Percentiles rank a stretch among this genome's conserved stretches.
These are phyloP conservation scores for Salix suchowensis DNA, from an alignment of 345 rosid species.

Conservation along the genomic window DNA sequence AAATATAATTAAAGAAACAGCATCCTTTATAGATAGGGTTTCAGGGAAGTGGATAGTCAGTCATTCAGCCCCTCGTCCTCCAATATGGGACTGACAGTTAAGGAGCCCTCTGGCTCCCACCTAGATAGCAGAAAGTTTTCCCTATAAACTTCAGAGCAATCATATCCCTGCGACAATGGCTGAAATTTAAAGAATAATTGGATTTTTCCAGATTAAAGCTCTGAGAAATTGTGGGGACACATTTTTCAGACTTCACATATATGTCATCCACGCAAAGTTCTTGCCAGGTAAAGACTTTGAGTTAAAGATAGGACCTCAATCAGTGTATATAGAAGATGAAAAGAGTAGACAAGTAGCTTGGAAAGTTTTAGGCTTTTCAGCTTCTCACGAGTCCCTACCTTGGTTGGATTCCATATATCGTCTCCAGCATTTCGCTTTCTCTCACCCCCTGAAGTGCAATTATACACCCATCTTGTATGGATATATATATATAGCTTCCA, in stretches of 20 bases:
- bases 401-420: slow-evolving; percentile 25
- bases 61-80: not conserved
- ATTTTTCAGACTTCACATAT: not conserved
- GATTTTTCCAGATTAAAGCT: slow-evolving; percentile 1
- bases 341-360: not conserved
- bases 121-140: not conserved
- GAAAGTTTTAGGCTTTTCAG: not conserved
- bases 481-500: slow-evolving; percentile 4
- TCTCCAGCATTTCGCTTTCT: slow-evolving; percentile 12
- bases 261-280: slow-evolving; percentile 9
- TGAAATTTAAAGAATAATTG: not conserved
- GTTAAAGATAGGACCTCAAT: not conserved
- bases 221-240: slow-evolving; percentile 7
- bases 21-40: not conserved
- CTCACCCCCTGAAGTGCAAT: slow-evolving; percentile 8
- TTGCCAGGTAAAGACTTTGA: not conserved
- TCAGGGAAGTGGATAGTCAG: not conserved
- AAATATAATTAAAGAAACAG: not conserved
- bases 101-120: not conserved
- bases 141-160: not conserved
- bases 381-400: slow-evolving; percentile 24
- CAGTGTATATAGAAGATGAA: not conserved
- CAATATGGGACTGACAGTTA: not conserved
- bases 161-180: not conserved
- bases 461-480: slow-evolving; percentile 7